Evolutionary conservation across 2,329 filamentous ascomycete genomes (phyloP).

Genomic region (Diaporthe citri): DNA sequence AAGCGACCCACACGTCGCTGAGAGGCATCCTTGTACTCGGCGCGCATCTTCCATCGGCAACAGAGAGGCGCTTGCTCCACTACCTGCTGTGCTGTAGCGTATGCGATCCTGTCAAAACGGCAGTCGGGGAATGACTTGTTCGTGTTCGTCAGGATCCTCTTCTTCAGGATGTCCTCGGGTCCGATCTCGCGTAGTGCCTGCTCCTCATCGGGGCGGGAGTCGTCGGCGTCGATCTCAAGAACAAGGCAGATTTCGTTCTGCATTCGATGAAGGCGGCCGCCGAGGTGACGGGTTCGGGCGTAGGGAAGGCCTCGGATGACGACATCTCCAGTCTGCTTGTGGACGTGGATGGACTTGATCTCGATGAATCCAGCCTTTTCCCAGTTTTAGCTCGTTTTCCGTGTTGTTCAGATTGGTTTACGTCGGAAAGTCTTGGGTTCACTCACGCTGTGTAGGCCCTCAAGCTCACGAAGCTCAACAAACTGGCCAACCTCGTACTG

Average conservation of each 20-base stretch:
- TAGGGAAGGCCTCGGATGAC: conserved; percentile 56
- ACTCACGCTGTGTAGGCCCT: background rate
- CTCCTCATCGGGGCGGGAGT: conserved; percentile 47
- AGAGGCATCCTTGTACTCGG: conserved; percentile 48
- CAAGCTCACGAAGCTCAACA: background rate
- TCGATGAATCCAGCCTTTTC: conserved; percentile 43
- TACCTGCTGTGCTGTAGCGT: conserved; percentile 38
- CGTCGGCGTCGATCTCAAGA: conserved; percentile 55
- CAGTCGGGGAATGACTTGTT: conserved; percentile 63
- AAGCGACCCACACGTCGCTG: conserved; percentile 41
- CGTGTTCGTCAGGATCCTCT: conserved; percentile 63
- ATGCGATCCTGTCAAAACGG: conserved; percentile 42
- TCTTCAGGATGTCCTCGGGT: conserved; percentile 51
- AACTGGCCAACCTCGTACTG: background rate
- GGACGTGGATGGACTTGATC: conserved; percentile 56
- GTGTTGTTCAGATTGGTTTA: too few relatives aligned
- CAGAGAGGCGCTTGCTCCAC: conserved; percentile 56
- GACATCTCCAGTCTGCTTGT: conserved; percentile 53
- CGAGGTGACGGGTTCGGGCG: conserved; percentile 50
- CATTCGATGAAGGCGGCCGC: conserved; percentile 54
- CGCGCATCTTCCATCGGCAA: conserved; percentile 64
- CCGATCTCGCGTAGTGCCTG: conserved; percentile 60
- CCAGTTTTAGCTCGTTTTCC: background rate
- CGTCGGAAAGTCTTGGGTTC: background rate
- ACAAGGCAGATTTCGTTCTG: conserved; percentile 59